Base-by-base conservation (phyloP, 1,284 basidiomycete species). In the Macrocybe sp. region DNA sequence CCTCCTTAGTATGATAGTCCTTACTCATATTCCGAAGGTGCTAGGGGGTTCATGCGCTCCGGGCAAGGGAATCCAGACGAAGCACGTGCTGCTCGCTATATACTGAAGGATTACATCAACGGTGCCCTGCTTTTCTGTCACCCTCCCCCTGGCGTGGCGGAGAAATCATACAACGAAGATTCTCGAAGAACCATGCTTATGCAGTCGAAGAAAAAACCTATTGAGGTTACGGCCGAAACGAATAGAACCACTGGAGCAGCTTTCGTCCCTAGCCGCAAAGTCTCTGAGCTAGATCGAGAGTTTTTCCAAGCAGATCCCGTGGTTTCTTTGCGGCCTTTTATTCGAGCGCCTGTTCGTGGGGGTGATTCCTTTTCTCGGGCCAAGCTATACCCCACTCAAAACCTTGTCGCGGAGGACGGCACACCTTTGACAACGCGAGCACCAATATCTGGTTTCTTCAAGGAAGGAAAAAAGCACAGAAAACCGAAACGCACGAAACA, bases 1-100 rank as follows among this genome's bases (percentile, higher is more conserved):
- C 36, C 30, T 38, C 2, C 37, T 31, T 11, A 39, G 39, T 12
- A 38, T 41, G 22, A 34, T 35, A 6, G 50, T 54, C 59, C 45
- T 52, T 33, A 8, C 45, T 42, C 11, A 16, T 39, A 38, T 16
- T 47, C 49, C 42, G 11, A 52, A 96, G 93, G 97, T 57, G 94
- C 84, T n/a, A 76, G 96, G 58, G 97, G 97, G 28, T 96, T 90
- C 67, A 90, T 87, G 57, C 84, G 96, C 41, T 84, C 95, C 7
- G 94, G 96, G 1, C 92, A 96, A 69, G 97, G 97, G 44, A 97
- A 96, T 65, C 95, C 97, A 2, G 97, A 99, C 63, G 95, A 97
- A 64, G 92, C 95, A 16, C 85, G 94, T 46, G 86, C 96, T 0
- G 92, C 96, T 9, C 83, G 97, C 50, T 90, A 90, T 62, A 79